Evolutionary conservation across 2,329 filamentous ascomycete genomes (phyloP), one percentile per base, ranked within the genome.

Genomic region (Botrytis squamosa): DNA sequence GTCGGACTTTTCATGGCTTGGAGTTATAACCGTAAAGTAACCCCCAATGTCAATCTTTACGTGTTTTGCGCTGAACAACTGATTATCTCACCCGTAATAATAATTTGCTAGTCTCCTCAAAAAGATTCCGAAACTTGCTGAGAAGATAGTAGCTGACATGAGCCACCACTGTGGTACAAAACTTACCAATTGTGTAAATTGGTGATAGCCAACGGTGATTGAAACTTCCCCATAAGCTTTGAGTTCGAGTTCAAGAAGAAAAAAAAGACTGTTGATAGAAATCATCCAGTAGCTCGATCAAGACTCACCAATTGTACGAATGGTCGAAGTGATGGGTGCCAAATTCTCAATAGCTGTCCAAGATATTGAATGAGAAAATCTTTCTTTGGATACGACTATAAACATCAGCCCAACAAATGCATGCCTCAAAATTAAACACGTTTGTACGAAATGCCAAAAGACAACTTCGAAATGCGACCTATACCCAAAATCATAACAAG

Each of bases 341-440:
- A 68, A 55, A 29, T 29, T 33, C n/a, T 36, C 4, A 55, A n/a
- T n/a, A 40, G 36, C 65, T 55, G 40, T 55, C 46, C 65, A 40
- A 55, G 46, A 40, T 14, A 40, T 55, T 68, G 46, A 55, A 68
- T 29, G 16, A 49, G n/a, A 68, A 66, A 55, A 55, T 55, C 33
- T 65, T 49, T 64, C 22, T 65, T 64, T 71, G 69, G 12, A 71
- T 71, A 46, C 5, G 29, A 72, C 71, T 59, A 72, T 72, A 72
- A 68, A 72, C 71, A 72, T 72, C 71, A 72, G 71, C 71, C 42
- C 52, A 72, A 72, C 42, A 62, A 57, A 62, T 46, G 68, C 68
- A 59, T 59, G 42, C 36, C 42, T 71, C 20, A 22, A 72, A 25
- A 42, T 22, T 6, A 42, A 65, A 55, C 70, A 36, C 33, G 29